Conservation (phyloP, 169 alveolate genomes). For the Cryptosporidium tyzzeri region DNA sequence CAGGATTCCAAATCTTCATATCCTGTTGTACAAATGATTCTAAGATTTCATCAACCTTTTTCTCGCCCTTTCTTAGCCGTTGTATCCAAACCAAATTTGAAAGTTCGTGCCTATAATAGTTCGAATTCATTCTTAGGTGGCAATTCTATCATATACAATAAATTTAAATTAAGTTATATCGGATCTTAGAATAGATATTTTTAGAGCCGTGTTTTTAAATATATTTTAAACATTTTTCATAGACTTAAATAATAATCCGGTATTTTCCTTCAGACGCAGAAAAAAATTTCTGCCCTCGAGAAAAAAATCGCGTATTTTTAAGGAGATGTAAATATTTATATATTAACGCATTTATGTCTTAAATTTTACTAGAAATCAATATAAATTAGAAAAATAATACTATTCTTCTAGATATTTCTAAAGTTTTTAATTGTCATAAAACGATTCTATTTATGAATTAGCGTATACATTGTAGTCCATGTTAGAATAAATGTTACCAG, state of each 20-base stretch:
- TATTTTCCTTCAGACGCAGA: background rate
- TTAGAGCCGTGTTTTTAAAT: background rate
- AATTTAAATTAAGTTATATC: background rate
- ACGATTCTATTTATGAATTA: constrained; percentile 29
- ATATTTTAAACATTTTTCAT: background rate
- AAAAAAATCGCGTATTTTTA: background rate
- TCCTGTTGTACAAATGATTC: constrained; percentile 68
- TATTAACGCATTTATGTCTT: background rate
- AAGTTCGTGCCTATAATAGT: constrained; percentile 36
- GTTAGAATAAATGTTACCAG: constrained; percentile 56
- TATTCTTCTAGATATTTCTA: background rate
- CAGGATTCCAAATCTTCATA: constrained; percentile 72
- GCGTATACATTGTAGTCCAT: constrained; percentile 48
- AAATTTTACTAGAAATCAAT: background rate
- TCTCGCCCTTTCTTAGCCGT: constrained; percentile 40
- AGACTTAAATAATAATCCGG: background rate
- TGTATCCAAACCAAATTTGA: constrained; percentile 31
- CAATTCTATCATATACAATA: background rate
- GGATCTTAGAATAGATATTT: background rate
- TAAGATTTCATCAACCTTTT: constrained; percentile 60
- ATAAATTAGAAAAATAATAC: background rate
- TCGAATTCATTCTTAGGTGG: constrained; percentile 21
- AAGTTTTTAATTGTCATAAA: background rate
- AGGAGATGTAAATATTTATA: background rate
- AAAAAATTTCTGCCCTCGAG: background rate